These are phyloP conservation scores for Kwoniella dendrophila DNA, from an alignment of 768 basidiomycete species.

Conservation along the genomic window DNA sequence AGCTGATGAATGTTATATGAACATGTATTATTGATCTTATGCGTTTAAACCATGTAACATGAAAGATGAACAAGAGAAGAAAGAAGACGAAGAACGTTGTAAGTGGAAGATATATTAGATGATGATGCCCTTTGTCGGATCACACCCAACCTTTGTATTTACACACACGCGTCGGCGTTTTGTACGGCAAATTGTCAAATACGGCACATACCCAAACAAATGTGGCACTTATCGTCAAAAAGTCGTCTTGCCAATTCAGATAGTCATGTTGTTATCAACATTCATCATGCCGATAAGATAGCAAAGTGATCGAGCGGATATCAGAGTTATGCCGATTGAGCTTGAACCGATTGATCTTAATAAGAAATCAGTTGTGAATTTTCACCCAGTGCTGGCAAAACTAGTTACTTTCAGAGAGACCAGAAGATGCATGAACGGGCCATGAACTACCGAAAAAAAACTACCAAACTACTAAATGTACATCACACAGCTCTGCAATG, in stretches of 20 bases:
- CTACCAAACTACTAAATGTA: slow-evolving; percentile 5
- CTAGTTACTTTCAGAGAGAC: slow-evolving; percentile 3
- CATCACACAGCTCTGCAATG: background rate
- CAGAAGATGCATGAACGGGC: slow-evolving; percentile 15
- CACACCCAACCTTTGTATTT: too few relatives aligned
- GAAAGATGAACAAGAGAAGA: background rate
- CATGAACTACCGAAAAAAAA: background rate
- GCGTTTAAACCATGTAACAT: slow-evolving; percentile 5
- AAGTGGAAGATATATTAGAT: background rate
- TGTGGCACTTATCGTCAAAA: slow-evolving; percentile 3
- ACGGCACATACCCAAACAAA: background rate
- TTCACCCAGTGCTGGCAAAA: background rate
- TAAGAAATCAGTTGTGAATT: too few relatives aligned
- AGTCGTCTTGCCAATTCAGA: too few relatives aligned
- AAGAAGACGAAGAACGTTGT: background rate
- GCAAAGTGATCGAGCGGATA: background rate
- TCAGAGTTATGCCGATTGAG: too few relatives aligned
- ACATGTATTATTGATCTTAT: slow-evolving; percentile 14
- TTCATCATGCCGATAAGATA: background rate
- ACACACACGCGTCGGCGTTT: slow-evolving; percentile 13
- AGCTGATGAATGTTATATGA: slow-evolving; percentile 11
- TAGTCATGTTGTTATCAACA: too few relatives aligned
- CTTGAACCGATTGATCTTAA: too few relatives aligned
- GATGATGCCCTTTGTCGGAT: background rate
- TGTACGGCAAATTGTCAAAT: background rate